These are phyloP conservation scores for Aspergillus ustus DNA, from an alignment of 2,329 filamentous ascomycete genomes.

Conservation along the genomic window DNA sequence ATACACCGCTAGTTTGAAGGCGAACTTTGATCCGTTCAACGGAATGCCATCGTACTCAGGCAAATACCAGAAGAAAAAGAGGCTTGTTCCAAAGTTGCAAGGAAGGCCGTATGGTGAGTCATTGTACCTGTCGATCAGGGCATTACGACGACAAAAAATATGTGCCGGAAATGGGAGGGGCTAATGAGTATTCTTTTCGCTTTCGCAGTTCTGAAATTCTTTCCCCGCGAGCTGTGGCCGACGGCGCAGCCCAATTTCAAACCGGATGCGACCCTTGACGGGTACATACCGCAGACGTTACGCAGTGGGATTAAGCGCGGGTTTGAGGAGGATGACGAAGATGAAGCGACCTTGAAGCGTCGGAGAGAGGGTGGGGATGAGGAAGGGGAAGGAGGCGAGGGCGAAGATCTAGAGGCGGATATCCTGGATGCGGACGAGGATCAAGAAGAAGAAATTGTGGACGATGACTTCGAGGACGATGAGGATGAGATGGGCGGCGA, in stretches of 20 bases:
- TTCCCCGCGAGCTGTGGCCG: slow-evolving; percentile 62
- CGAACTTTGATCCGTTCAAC: slow-evolving; percentile 64
- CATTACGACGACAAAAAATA: not conserved
- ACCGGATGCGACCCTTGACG: slow-evolving; percentile 38
- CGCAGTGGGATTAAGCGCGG: slow-evolving; percentile 39
- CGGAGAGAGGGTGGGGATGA: slow-evolving; percentile 35
- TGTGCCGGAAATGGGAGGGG: not conserved
- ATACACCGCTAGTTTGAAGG: slow-evolving; percentile 45
- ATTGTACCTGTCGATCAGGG: not conserved
- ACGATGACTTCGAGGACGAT: slow-evolving; percentile 65
- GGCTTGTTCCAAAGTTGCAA: slow-evolving; percentile 59
- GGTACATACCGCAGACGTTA: slow-evolving; percentile 29
- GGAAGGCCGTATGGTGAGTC: slow-evolving; percentile 60
- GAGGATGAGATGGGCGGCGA: slow-evolving; percentile 64
- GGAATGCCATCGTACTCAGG: slow-evolving; percentile 65
- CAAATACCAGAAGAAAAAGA: slow-evolving; percentile 61
- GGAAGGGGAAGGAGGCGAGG: slow-evolving; percentile 33
- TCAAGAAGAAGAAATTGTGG: slow-evolving; percentile 56
- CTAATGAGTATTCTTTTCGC: slow-evolving; percentile 1
- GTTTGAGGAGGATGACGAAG: slow-evolving; percentile 52
- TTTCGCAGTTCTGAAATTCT: slow-evolving; percentile 58
- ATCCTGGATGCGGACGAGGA: slow-evolving; percentile 51
- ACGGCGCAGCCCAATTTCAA: slow-evolving; percentile 56
- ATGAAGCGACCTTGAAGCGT: slow-evolving; percentile 40
- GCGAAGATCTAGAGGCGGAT: slow-evolving; percentile 51